phyloP scores from a whole-genome alignment of 2,329 filamentous ascomycete genomes.

The Juglanconis juglandina region DNA sequence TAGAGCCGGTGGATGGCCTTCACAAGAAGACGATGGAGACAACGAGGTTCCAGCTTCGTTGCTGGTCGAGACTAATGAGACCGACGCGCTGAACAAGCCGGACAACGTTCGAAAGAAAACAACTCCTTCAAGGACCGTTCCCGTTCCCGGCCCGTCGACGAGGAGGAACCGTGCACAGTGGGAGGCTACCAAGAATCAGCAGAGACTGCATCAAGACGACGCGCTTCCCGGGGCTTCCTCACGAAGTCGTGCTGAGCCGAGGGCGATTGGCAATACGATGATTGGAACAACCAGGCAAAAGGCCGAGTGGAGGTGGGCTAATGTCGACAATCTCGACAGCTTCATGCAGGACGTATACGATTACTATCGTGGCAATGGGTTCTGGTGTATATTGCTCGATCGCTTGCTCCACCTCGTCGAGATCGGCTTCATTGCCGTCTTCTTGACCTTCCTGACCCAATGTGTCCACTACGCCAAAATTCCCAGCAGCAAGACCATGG shows the following conservation, averaged over 20 bases:
- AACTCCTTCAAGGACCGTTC: conserved; percentile 23
- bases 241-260: conserved; percentile 26
- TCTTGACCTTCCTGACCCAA: conserved; percentile 79
- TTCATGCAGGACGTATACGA: conserved; percentile 83
- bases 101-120: conserved; percentile 21
- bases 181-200: conserved; percentile 52
- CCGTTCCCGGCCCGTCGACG: conserved; percentile 40
- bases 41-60: conserved; percentile 64
- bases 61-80: conserved; percentile 53
- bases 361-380: conserved; percentile 78
- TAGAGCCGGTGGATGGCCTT: conserved; percentile 23
- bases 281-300: conserved; percentile 57
- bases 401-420: conserved; percentile 72
- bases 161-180: conserved; percentile 48
- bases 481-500: conserved; percentile 57
- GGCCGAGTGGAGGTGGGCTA: conserved; percentile 90
- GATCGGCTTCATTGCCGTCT: conserved; percentile 75
- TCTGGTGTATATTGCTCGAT: conserved; percentile 78
- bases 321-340: conserved; percentile 82
- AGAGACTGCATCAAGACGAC: conserved; percentile 44
- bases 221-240: conserved; percentile 20
- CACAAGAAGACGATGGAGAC: conserved; percentile 48
- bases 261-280: conserved; percentile 24
- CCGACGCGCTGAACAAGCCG: conserved; percentile 18
- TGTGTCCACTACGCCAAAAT: conserved; percentile 80